phyloP scores from a whole-genome alignment of 257 asterid species.

The Orobanche coerulescens region DNA sequence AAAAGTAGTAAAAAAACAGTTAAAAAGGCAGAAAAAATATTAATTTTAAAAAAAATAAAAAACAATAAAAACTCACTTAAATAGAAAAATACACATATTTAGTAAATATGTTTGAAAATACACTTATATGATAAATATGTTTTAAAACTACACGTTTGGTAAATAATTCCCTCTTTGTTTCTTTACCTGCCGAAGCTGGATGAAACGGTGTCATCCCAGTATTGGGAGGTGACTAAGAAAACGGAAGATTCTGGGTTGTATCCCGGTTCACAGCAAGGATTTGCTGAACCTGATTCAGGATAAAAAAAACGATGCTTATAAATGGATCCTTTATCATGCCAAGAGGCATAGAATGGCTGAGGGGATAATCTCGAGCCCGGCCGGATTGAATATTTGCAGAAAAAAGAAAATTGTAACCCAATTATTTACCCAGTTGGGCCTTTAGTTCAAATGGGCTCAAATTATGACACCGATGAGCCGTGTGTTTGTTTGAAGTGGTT shows the following conservation, averaged over 20 bases:
- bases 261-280: constrained; percentile 50
- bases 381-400: constrained; percentile 29
- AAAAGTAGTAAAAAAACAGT: too few relatives aligned
- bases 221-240: constrained; percentile 42
- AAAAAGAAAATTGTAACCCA: constrained; percentile 30
- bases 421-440: constrained; percentile 64
- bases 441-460: constrained; percentile 32
- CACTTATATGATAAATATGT: too few relatives aligned
- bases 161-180: too few relatives aligned
- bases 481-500: constrained; percentile 43
- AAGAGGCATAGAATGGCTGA: constrained; percentile 49
- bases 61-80: too few relatives aligned
- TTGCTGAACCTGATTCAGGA: constrained; percentile 60
- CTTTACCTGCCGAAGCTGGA: constrained; percentile 48
- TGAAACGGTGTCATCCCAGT: constrained; percentile 35
- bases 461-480: neutral
- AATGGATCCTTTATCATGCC: constrained; percentile 40
- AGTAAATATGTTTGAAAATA: too few relatives aligned
- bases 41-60: too few relatives aligned
- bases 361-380: constrained; percentile 56
- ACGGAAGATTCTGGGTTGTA: constrained; percentile 50
- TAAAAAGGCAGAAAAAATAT: too few relatives aligned
- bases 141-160: too few relatives aligned
- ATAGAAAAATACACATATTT: too few relatives aligned
- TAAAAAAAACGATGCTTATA: constrained; percentile 49